A percentile compares a stretch with the other conserved stretches of the same genome.
Conservation (phyloP, 805 yeast species). For the Grigorovia humatica region DNA sequence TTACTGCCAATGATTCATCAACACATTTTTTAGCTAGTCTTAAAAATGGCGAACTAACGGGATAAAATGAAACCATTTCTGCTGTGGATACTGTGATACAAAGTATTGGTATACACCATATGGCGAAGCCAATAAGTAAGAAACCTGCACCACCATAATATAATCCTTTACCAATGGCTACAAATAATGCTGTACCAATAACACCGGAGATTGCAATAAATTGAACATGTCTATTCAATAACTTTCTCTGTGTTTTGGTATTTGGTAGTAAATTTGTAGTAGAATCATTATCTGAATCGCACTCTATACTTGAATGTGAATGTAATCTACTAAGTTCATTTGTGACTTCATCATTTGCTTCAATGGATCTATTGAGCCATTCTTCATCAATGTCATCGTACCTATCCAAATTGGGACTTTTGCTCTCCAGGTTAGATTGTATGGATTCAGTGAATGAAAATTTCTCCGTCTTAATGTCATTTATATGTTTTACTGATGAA, state of each 20-base stretch:
- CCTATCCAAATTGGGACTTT: neutral
- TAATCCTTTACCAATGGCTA: conserved; percentile 56
- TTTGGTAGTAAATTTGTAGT: conserved; percentile 11
- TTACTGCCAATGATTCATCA: conserved; percentile 64
- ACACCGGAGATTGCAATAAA: conserved; percentile 74
- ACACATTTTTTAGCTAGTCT: conserved; percentile 64
- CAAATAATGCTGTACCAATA: conserved; percentile 72
- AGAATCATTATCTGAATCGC: conserved; percentile 7
- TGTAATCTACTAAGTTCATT: neutral
- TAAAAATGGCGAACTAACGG: conserved; percentile 69
- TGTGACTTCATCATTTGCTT: neutral
- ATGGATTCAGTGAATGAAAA: neutral
- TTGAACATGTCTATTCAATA: conserved; percentile 64
- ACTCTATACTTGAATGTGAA: neutral
- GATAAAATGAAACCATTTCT: conserved; percentile 69
- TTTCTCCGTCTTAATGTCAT: neutral
- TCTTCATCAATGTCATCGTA: neutral
- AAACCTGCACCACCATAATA: conserved; percentile 62
- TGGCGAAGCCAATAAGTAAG: conserved; percentile 49
- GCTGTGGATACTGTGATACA: conserved; percentile 62
- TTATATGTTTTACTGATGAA: neutral
- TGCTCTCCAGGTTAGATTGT: neutral
- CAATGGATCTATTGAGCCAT: neutral
- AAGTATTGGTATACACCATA: conserved; percentile 64
- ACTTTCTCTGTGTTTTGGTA: conserved; percentile 34